A percentile compares a stretch with the other conserved stretches of the same genome.
These are phyloP conservation scores for Hypoxylon sp. DNA, from an alignment of 2,329 filamentous ascomycete species.

Conservation along the genomic window DNA sequence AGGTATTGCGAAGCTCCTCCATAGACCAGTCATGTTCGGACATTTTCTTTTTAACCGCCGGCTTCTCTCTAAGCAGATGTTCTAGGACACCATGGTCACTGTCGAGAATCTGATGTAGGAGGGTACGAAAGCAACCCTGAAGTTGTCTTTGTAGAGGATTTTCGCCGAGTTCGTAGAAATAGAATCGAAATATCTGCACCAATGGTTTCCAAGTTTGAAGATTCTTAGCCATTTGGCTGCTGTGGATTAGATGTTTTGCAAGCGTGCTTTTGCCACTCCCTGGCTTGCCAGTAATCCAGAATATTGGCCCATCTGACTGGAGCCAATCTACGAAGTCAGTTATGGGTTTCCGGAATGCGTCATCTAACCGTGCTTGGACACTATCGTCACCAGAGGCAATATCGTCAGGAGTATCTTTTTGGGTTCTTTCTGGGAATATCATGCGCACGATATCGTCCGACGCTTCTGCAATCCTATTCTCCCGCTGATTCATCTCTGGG, in stretches of 20 bases:
- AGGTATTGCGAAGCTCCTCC: constrained; percentile 20
- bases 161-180: constrained; percentile 33
- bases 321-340: constrained; percentile 29
- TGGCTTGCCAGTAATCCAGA: constrained; percentile 46
- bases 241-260: constrained; percentile 31
- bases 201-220: constrained; percentile 18
- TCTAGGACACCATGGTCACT: constrained; percentile 1
- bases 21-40: constrained; percentile 41
- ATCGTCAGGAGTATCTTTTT: no score
- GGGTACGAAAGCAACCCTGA: constrained; percentile 32
- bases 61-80: constrained; percentile 2
- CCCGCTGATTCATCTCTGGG: constrained; percentile 38
- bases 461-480: constrained; percentile 32
- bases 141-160: constrained; percentile 29
- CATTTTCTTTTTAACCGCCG: constrained; percentile 18
- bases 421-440: constrained; percentile 2
- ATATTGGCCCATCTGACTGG: constrained; percentile 23
- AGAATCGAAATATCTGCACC: constrained; percentile 28
- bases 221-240: constrained; percentile 7
- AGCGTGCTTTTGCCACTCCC: constrained; percentile 46
- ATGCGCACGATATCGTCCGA: constrained; percentile 23
- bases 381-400: no score
- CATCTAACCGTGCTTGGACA: no score
- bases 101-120: constrained; percentile 32
- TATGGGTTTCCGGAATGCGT: not conserved